phyloP scores from a whole-genome alignment of 768 basidiomycete genomes.

The Mycena rosella region DNA sequence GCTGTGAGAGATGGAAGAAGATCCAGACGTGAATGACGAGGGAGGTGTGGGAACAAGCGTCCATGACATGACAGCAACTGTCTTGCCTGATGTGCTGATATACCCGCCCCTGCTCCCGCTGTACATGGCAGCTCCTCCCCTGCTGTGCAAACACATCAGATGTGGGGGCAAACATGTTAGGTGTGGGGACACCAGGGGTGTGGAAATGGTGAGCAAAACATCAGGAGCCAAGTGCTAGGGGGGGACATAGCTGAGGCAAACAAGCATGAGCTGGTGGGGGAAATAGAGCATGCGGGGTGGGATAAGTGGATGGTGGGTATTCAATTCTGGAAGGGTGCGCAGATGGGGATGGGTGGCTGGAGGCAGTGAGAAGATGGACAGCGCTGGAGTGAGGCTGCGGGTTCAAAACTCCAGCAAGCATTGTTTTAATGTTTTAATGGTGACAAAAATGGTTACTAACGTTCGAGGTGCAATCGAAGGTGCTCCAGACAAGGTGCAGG shows the following conservation, averaged over 20 bases:
- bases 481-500: neutral
- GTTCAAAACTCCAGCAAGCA: conserved; percentile 1
- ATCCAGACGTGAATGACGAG: neutral
- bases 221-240: too few species aligned
- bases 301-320: neutral
- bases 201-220: too few species aligned
- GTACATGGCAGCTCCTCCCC: too few species aligned
- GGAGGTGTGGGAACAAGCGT: neutral
- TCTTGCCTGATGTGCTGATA: too few species aligned
- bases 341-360: neutral
- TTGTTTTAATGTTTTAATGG: too few species aligned
- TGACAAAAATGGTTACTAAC: neutral
- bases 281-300: neutral
- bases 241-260: too few species aligned
- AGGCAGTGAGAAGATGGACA: neutral
- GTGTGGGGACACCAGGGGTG: too few species aligned
- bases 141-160: too few species aligned
- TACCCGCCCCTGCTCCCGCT: too few species aligned
- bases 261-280: too few species aligned
- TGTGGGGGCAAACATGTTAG: too few species aligned
- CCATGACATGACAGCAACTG: too few species aligned
- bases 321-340: neutral
- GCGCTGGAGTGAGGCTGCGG: neutral
- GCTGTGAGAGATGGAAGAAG: neutral
- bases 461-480: neutral